Evolutionary conservation across 2,329 filamentous ascomycete species (phyloP), one percentile per base, ranked within the genome.

Genomic region (Tolypocladium nubicola): DNA sequence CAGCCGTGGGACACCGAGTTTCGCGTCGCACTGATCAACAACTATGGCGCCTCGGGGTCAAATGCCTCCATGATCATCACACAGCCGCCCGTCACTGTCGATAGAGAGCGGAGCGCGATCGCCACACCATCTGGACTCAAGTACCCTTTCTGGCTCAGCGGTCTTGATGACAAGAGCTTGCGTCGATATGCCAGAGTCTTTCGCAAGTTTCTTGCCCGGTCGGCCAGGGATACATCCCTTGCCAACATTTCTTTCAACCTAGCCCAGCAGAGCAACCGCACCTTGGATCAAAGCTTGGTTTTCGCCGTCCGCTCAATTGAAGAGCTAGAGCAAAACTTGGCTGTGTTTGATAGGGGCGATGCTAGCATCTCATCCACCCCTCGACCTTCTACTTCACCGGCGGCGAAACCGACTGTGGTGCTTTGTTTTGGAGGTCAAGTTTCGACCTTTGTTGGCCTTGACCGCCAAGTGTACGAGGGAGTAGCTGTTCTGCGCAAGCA

Each of bases 361-460:
- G 8, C 26, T 26, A 23, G 41, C 13, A 40, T 41, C 3, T 41
- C 19, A 19, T 41, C 40, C 40, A 41, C 19, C 40, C 8, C 40
- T 1, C 19, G 16, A 41, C 19, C 40, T 21, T 41, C 40, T 10
- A 19, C 40, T 41, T n/a, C 19, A 4, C 19, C 40, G 6, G 13
- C 49, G 49, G 26, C 23, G 16, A 53, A 23, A 14, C 63, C 63
- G 16, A 67, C 70, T 0, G 67, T 73, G 1, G 59, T 76, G 0
- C 56, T 76, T 0, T 70, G 68, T 56, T 75, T 65, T 39, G 60
- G 62, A 1, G 63, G 63, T 2, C 72, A 75, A 56, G 57, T 66
- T 0, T 62, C 59, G 0, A 67, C 57, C 1, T 68, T 56, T 41
- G 57, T 75, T 13, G 68, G 67, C 1, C 61, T 74, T 0, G 64